Evolutionary conservation across 2,329 filamentous ascomycete genomes (phyloP), one percentile per base, ranked within the genome.

Genomic region (Aureobasidium sp.): DNA sequence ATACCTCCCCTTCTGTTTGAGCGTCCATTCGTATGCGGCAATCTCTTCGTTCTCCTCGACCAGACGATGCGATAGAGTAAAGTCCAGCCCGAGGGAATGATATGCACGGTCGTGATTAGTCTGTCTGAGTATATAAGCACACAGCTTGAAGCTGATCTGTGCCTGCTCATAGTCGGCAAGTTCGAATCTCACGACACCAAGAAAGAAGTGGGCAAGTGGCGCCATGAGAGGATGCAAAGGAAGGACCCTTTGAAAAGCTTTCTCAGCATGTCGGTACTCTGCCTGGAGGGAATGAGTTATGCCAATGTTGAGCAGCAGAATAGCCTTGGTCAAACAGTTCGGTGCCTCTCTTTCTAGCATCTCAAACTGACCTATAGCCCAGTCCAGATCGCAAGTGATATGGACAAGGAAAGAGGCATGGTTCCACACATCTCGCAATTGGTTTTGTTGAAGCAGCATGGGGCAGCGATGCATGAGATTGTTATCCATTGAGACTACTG

Each of bases 321-420:
- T 57, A 12, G 63, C 66, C 45, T 62, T 65, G 27, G 63, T 54
- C 9, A 66, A 39, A 2, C 63, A 59, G 27, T 62, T 60, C 1
- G 63, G 58, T 22, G 69, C 64, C 5, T 47, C 35, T 12, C 60
- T 52, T 8, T 68, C 66, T 6, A 73, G 65, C 12, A 64, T 37
- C 9, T 60, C 44, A 63, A 73, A 73, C 17, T 60, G 59, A 14
- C 68, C 64, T 1, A 66, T 66, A n/a, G 72, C 66, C n/a, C 64
- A 64, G 50, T 70, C 65, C 69, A 70, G 72, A 49, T 73, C 71
- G 61, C 67, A 71, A 44, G 62, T 66, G 7, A 40, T 33, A 42
- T 72, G 65, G 62, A 70, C 71, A 1, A 74, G 66, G 5, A 68
- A 63, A 14, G 65, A 64, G 15, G 70, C 71, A 45, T 73, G 71